Evolutionary conservation across 768 basidiomycete species (phyloP).

Genomic region (Collybiopsis luxurians): DNA sequence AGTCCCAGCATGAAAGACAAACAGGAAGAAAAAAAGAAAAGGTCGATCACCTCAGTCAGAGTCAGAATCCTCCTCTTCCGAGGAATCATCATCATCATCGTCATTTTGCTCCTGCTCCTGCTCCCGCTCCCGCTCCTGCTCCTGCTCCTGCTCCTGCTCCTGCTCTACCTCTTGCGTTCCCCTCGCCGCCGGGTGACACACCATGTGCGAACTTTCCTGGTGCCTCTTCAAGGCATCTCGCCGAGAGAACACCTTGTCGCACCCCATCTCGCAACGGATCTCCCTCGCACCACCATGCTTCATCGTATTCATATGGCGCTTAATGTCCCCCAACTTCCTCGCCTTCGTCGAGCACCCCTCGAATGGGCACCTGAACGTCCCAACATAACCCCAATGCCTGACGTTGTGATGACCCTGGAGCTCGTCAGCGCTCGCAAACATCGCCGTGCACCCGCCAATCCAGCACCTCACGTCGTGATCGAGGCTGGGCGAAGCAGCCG

Average conservation of each 20-base stretch:
- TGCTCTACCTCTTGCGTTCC: no score
- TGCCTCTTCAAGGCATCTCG: not conserved
- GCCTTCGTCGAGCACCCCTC: not conserved
- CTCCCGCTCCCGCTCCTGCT: no score
- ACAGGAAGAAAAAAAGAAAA: no score
- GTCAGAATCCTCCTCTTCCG: no score
- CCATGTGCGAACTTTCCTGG: no score
- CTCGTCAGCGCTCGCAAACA: not conserved
- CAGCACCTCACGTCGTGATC: not conserved
- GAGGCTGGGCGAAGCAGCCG: not conserved
- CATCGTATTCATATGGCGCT: not conserved
- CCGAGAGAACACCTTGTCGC: not conserved
- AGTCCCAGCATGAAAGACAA: no score
- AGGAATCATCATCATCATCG: no score
- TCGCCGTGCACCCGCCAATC: not conserved
- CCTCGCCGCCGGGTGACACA: no score
- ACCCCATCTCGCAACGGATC: not conserved
- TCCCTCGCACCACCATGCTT: not conserved
- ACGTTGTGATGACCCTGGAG: not conserved
- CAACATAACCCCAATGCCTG: not conserved
- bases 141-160: no score
- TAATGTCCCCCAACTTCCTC: not conserved
- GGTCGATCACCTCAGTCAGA: no score
- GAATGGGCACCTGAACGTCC: not conserved
- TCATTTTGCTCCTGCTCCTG: no score